Base-by-base conservation (phyloP, 371 early-diverging fungal genomes). In the Furculomyces boomerangus region DNA sequence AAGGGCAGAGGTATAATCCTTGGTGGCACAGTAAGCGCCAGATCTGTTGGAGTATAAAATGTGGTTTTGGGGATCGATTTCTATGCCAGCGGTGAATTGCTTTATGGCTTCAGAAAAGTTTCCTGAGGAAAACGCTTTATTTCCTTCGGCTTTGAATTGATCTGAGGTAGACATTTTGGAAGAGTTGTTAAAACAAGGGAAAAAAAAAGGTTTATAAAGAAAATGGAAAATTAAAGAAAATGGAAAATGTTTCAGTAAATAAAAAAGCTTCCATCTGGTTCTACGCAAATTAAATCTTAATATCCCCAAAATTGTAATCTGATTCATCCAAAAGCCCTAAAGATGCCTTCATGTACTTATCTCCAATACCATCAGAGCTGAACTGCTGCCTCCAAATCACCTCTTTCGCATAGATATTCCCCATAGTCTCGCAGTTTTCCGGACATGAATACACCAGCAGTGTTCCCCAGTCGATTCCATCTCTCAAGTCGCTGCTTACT, bases 1-100 rank as follows among this genome's bases (percentile, higher is more conserved):
- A 47, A 88, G 68, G 1, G 90, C 91, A 53, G 75, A 66, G n/a
- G 71, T 62, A 60, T 80, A 90, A 50, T 83, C 58, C 59, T 79
- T 80, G 53, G 78, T 65, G 51, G 79, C 78, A 39, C 89, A 73
- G 58, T 84, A 84, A 48, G 80, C 68, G 16, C 88, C 91, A 8
- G 91, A 88, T 54, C 89, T 76, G 75, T 90, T 90, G 2, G 89
- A 88, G 66, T 80, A 91, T 31, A 91, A 73, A 32, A 91, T 86
- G 61, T 90, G 88, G 76, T 90, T 93, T 25, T 66, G 59, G 16
- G 87, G 71, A 53, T 89, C 93, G 20, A 75, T 58, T 14, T 74
- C 74, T 50, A 93, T 82, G n/a, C 86, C 86, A 59, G 85, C 61
- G 40, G 82, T 73, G 54, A 86, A 92, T 22, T 72, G 64, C 32